Conservation (phyloP, 257 asterid species). For the Solanum appendiculatum region DNA sequence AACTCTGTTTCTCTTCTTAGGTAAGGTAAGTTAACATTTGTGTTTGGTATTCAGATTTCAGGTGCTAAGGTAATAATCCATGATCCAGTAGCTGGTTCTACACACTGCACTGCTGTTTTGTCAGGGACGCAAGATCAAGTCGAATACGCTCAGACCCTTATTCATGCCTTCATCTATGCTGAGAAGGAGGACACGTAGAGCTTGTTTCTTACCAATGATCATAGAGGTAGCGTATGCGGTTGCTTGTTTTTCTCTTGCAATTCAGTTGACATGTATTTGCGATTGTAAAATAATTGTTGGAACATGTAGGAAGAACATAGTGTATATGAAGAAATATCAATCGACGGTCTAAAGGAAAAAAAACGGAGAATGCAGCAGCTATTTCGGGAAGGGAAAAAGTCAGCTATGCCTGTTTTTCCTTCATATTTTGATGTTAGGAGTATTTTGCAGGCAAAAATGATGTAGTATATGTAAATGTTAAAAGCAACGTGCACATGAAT, state of each 20-base stretch:
- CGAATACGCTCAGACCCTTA: conserved; percentile 5
- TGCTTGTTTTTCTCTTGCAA: not conserved
- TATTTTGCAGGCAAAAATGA: not conserved
- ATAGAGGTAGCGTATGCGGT: not conserved
- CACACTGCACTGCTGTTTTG: conserved; percentile 1
- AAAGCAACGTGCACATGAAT: not conserved
- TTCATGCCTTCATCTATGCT: conserved; percentile 4
- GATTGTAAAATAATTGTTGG: not conserved
- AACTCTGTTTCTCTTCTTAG: not conserved
- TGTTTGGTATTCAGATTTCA: conserved; percentile 2
- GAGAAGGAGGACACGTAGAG: not conserved
- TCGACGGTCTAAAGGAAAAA: not conserved
- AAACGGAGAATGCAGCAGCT: not conserved
- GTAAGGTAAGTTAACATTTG: not conserved
- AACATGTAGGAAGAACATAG: not conserved
- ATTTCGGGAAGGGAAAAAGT: not conserved
- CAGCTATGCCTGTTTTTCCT: not conserved
- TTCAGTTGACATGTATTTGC: not conserved
- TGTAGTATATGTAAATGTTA: not conserved
- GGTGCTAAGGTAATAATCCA: conserved; percentile 10
- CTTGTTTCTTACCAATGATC: not conserved
- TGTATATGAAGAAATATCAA: not conserved
- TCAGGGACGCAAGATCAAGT: conserved; percentile 9
- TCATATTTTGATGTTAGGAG: not conserved
- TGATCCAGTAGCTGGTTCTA: conserved; percentile 4